Evolutionary conservation across 768 basidiomycete genomes (phyloP), one percentile per base, ranked within the genome.

Genomic region (Serendipita vermifera): DNA sequence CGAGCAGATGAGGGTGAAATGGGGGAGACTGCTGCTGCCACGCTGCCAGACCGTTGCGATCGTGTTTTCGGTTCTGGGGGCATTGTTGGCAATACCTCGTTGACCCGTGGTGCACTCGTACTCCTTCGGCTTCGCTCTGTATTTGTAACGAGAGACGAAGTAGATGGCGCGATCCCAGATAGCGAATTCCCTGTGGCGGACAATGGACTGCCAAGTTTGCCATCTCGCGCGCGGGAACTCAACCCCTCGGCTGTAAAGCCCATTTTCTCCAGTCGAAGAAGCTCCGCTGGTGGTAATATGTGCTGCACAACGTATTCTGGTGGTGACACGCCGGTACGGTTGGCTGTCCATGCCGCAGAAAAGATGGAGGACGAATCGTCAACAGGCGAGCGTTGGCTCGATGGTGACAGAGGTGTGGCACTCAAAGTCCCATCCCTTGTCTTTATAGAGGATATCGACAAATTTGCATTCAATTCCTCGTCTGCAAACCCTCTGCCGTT

Each of bases 231-330:
- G 1, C 41, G 41, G 11, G 15, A 13, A 43, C 11, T 1, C 1
- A 15, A 22, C 14, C 24, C 41, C 11, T 11, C 14, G 11, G 41
- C 20, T 11, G 20, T 22, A 24, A 43, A 43, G 41, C 41, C 41
- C 41, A 43, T 22, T 11, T 22, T 13, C 24, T 83, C 82, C 7
- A 84, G 67, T 65, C 74, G 72, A 20, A 78, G 73, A 71, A 83
- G 74, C 56, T 83, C 80, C 15, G 78, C 80, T 22, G 80, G 77
- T 14, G 81, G 79, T 75, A 84, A 75, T 59, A 84, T 85, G 36
- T 76, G 76, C 63, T 82, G 79, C 5, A 81, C 80, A 3, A 69
- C 71, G 65, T 81, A 80, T 27, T 82, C 81, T 14, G 67, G 60
- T 3, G 61, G 58, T 6, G 63, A 63, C 13, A 58, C 41, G 11